Base-by-base conservation (phyloP, 2,329 filamentous ascomycete species). In the Elsinoe perseae region DNA sequence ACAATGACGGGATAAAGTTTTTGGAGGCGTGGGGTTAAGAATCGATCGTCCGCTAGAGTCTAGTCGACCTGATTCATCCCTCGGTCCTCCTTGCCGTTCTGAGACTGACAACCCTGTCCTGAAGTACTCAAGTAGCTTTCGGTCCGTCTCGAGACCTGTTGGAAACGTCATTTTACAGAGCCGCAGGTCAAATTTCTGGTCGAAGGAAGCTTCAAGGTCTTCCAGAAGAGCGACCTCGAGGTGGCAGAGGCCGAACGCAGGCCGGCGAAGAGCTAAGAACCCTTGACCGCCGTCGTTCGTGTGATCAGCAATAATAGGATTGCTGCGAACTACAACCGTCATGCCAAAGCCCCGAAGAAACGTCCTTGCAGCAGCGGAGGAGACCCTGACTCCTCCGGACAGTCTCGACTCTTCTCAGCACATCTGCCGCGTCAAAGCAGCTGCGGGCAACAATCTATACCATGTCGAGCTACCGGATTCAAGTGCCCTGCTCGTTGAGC, bases 361-460 rank as follows among this genome's bases (percentile, higher is more conserved):
- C 63, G 75, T 93, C 56, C 81, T 86, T 57, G 88, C 88, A 18
- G 88, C 88, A 14, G 87, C 86, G 48, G 83, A 91, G 67, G 85
- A 88, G 70, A 77, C 84, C 75, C 68, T 83, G 73, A 70, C 75
- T 68, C 70, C 85, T 68, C 75, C 91, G 75, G 68, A 73, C 57
- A 65, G 68, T 5, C 72, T 85, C 18, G 58, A 73, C 4, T 64
- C 71, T n/a, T 70, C 69, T 28, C 80, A 85, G 66, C 76, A 77
- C 53, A 81, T 98, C 58, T 89, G 87, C 16, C 86, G 84, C 57
- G 84, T 96, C 57, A 73, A 87, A 66, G 87, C 88, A 70, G 86
- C 86, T 42, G 86, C 90, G 63, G 92, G 92, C 62, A 95, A 95
- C 74, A 95, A 87, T 70, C 77, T 95, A 40, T 97, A 95, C 76